phyloP scores from a whole-genome alignment of 164 flowering plant species.

The Buxus sempervirens region DNA sequence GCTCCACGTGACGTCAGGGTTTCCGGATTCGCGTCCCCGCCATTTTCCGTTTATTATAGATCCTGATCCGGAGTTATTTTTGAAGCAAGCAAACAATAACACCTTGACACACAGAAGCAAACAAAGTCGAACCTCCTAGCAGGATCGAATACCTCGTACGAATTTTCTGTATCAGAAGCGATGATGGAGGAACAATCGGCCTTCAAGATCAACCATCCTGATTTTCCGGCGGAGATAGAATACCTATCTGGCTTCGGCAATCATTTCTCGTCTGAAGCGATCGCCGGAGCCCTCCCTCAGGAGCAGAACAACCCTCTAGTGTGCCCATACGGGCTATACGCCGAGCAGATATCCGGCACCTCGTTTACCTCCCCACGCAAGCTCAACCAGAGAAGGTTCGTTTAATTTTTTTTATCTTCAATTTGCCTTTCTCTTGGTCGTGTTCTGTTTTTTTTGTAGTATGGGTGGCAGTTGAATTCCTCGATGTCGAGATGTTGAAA shows the following conservation, averaged over 20 bases:
- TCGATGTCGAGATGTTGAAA: neutral
- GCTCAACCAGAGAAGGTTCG: constrained; percentile 68
- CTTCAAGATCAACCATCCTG: constrained; percentile 6
- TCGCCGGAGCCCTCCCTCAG: constrained; percentile 71
- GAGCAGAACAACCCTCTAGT: constrained; percentile 82
- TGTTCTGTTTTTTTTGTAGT: neutral
- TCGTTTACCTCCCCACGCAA: constrained; percentile 87
- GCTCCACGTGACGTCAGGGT: too few species aligned
- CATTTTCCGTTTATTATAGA: too few species aligned
- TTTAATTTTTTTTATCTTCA: neutral
- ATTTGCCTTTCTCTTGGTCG: neutral
- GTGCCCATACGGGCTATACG: constrained; percentile 89
- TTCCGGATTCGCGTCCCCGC: too few species aligned
- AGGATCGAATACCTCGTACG: neutral
- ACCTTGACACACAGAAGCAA: too few species aligned
- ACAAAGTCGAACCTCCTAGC: neutral
- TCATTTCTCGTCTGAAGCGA: constrained; percentile 77
- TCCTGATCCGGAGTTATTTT: too few species aligned
- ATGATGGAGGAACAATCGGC: constrained; percentile 7
- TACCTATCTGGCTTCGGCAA: constrained; percentile 84
- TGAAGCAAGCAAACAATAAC: too few species aligned
- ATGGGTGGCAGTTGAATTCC: neutral
- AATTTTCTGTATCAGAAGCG: neutral
- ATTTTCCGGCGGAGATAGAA: constrained; percentile 27
- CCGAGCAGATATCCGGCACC: constrained; percentile 95